A percentile compares a stretch with the other conserved stretches of the same genome.
Evolutionary conservation across 192 early-diverging fungal species (phyloP).

Genomic region (Coemansia sp.): DNA sequence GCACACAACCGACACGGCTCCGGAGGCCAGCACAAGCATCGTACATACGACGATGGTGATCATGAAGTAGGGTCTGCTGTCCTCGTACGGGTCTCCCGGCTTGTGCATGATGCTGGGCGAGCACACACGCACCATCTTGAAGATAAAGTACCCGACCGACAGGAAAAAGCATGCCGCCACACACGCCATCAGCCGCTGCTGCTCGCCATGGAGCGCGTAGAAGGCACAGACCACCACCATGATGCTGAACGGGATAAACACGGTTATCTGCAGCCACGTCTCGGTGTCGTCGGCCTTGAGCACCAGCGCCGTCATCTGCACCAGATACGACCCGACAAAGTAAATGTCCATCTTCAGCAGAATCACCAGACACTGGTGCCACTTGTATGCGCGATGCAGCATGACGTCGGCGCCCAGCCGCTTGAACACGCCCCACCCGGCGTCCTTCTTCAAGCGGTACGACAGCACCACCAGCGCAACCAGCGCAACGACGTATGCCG

Average conservation of each 20-base stretch:
- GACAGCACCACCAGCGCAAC: conserved; percentile 34
- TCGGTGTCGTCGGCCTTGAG: conserved; percentile 46
- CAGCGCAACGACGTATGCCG: conserved; percentile 25
- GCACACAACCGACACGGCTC: conserved; percentile 30
- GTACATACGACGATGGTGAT: conserved; percentile 43
- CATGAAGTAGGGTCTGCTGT: conserved; percentile 48
- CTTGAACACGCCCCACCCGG: conserved; percentile 54
- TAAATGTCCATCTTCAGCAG: conserved; percentile 51
- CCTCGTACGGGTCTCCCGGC: conserved; percentile 45
- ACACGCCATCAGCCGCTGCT: conserved; percentile 28
- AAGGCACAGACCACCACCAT: conserved; percentile 28
- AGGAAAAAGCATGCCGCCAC: conserved; percentile 17
- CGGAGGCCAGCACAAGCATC: conserved; percentile 36
- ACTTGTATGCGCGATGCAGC: conserved; percentile 50
- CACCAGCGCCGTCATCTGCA: conserved; percentile 61
- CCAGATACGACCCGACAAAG: conserved; percentile 48
- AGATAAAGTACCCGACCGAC: conserved; percentile 52
- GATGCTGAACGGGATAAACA: conserved; percentile 41
- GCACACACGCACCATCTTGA: conserved; percentile 49
- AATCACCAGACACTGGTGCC: conserved; percentile 44
- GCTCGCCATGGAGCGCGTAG: conserved; percentile 36
- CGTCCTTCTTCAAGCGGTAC: conserved; percentile 53
- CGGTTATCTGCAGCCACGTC: conserved; percentile 49
- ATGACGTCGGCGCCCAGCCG: conserved; percentile 51
- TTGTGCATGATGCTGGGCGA: conserved; percentile 18